These are phyloP conservation scores for Pythium diclinum DNA, from an alignment of 352 stramenopile species.

Conservation along the genomic window DNA sequence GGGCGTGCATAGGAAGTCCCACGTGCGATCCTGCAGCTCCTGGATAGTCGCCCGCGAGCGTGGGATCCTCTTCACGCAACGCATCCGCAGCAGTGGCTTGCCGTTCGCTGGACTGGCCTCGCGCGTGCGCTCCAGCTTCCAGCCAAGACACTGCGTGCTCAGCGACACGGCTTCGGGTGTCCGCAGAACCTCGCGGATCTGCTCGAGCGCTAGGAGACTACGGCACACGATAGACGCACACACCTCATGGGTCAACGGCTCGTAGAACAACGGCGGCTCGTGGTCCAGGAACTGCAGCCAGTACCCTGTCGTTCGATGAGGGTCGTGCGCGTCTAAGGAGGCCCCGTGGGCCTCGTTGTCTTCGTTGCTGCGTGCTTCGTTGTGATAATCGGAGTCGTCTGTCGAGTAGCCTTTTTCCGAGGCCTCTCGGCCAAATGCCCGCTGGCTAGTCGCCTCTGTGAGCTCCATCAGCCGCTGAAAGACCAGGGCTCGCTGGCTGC, in stretches of 20 bases:
- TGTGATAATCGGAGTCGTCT: not conserved
- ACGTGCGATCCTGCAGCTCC: slow-evolving; percentile 7
- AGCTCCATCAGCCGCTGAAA: not conserved
- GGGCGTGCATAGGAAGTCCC: slow-evolving; percentile 6
- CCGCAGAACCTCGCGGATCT: not conserved
- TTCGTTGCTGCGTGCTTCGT: not conserved
- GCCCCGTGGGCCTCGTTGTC: too few relatives aligned
- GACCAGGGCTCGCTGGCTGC: not conserved
- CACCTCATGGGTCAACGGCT: not conserved
- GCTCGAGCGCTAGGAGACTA: not conserved
- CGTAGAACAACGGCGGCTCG: slow-evolving; percentile 11
- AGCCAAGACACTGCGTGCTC: not conserved
- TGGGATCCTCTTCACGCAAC: slow-evolving; percentile 12
- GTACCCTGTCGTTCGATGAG: not conserved
- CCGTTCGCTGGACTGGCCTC: not conserved
- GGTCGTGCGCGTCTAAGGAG: too few relatives aligned
- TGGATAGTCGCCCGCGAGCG: not conserved
- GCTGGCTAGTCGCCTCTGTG: not conserved
- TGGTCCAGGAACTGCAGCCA: slow-evolving; percentile 10
- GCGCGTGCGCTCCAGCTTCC: slow-evolving; percentile 7
- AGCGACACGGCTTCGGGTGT: not conserved
- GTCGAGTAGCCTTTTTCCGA: not conserved
- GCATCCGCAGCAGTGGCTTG: slow-evolving; percentile 5
- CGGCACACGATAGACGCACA: not conserved
- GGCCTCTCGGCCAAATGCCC: not conserved